Conservation (phyloP, 1,284 basidiomycete species). For the Leccinum fallax region DNA sequence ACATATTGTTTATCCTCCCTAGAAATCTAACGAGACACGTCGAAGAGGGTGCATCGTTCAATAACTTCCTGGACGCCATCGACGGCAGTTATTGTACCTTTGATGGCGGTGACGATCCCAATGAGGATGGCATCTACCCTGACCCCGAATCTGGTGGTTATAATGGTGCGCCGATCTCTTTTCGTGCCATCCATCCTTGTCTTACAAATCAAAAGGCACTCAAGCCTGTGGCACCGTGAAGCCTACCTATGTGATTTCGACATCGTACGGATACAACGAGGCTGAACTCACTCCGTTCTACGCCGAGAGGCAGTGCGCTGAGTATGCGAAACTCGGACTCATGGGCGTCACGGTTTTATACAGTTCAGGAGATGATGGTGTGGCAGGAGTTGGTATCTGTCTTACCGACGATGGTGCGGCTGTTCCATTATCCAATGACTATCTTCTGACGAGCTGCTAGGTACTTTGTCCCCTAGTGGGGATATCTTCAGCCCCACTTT, state of each 20-base stretch:
- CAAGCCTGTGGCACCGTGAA: conserved; percentile 52
- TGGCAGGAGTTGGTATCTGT: conserved; percentile 46
- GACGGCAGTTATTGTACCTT: conserved; percentile 60
- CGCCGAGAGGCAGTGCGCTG: conserved; percentile 54
- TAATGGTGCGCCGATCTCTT: conserved; percentile 5
- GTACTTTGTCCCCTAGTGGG: conserved; percentile 14
- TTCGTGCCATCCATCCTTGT: neutral
- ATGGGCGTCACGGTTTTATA: conserved; percentile 53
- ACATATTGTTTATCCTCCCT: neutral
- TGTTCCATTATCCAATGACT: neutral
- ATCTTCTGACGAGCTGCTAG: conserved; percentile 5
- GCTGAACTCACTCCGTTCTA: conserved; percentile 46
- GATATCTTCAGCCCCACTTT: conserved; percentile 52
- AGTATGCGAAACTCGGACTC: conserved; percentile 54
- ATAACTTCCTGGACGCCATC: conserved; percentile 48
- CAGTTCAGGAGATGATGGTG: conserved; percentile 52
- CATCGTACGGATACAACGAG: conserved; percentile 54
- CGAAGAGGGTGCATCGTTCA: conserved; percentile 43
- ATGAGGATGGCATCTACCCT: conserved; percentile 52
- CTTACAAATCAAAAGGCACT: conserved; percentile 22
- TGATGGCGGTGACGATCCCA: conserved; percentile 59
- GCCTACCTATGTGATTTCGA: conserved; percentile 54
- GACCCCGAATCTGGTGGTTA: conserved; percentile 49
- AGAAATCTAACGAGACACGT: neutral
- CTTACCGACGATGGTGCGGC: conserved; percentile 41